Percentiles rank a stretch among this genome's conserved stretches.
Conservation (phyloP, 139 green algal genomes). For the Picochlorum sp. region DNA sequence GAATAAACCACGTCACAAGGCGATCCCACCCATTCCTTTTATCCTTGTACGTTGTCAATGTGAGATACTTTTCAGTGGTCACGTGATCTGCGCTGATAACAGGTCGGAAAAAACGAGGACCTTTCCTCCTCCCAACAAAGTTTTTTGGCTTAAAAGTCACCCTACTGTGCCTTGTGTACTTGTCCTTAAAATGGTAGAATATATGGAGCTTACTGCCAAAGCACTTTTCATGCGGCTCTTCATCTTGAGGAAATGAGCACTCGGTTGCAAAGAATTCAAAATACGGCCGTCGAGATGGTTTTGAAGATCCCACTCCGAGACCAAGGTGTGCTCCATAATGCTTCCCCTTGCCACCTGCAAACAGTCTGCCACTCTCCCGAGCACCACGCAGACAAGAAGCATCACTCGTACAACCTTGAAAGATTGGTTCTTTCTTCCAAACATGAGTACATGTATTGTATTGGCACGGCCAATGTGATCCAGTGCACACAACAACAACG, state of each 20-base stretch:
- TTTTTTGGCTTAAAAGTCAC: not conserved
- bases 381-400: too few species aligned
- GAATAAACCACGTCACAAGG: slow-evolving; percentile 1
- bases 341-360: not conserved
- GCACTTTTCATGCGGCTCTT: not conserved
- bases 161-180: not conserved
- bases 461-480: too few species aligned
- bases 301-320: not conserved
- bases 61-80: not conserved
- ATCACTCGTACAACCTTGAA: too few species aligned
- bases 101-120: not conserved
- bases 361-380: too few species aligned
- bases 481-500: too few species aligned
- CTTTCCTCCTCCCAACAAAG: not conserved
- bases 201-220: slow-evolving; percentile 1
- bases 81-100: not conserved
- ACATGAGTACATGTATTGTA: too few species aligned
- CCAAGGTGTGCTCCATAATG: not conserved
- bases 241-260: not conserved
- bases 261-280: slow-evolving; percentile 1
- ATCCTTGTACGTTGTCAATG: not conserved
- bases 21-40: not conserved
- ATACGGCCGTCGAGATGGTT: not conserved
- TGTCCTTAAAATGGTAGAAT: slow-evolving; percentile 3
- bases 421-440: too few species aligned